phyloP scores from a whole-genome alignment of 306 rosid species.

The Purshia tridentata region DNA sequence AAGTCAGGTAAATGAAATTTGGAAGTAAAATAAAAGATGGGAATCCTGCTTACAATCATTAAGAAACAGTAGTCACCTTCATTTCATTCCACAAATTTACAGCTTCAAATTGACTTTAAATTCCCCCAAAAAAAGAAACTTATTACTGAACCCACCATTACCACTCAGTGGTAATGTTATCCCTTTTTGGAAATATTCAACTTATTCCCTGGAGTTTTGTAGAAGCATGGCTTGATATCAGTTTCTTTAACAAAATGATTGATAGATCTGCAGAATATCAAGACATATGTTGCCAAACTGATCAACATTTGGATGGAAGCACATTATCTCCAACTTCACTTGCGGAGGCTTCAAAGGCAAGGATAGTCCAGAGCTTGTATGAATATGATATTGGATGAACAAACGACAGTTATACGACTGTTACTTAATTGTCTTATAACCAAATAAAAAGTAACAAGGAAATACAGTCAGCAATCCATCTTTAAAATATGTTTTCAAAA shows the following conservation, averaged over 20 bases:
- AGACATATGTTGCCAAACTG: constrained; percentile 97
- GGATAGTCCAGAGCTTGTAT: constrained; percentile 92
- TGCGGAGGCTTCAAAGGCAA: constrained; percentile 90
- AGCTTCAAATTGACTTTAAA: not conserved
- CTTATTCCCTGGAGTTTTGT: not conserved
- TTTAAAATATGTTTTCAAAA: not conserved
- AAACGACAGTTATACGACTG: not conserved
- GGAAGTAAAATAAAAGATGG: no score
- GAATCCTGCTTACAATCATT: no score
- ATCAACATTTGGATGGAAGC: constrained; percentile 97
- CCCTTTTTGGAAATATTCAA: not conserved
- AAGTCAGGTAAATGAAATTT: no score
- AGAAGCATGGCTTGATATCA: not conserved
- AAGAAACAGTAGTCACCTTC: constrained; percentile 3
- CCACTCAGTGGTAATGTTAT: not conserved
- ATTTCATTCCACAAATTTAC: constrained; percentile 15
- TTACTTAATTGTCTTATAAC: not conserved
- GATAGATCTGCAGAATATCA: constrained; percentile 96
- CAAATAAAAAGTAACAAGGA: not conserved
- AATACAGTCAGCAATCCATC: not conserved
- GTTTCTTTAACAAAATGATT: constrained; percentile 9
- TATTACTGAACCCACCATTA: no score
- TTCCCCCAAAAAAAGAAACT: not conserved
- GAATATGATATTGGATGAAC: constrained; percentile 24
- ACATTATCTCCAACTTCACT: constrained; percentile 87